A percentile compares a stretch with the other conserved stretches of the same genome.
Conservation (phyloP, 2,329 filamentous ascomycete species). For the Pseudogymnoascus sp. region DNA sequence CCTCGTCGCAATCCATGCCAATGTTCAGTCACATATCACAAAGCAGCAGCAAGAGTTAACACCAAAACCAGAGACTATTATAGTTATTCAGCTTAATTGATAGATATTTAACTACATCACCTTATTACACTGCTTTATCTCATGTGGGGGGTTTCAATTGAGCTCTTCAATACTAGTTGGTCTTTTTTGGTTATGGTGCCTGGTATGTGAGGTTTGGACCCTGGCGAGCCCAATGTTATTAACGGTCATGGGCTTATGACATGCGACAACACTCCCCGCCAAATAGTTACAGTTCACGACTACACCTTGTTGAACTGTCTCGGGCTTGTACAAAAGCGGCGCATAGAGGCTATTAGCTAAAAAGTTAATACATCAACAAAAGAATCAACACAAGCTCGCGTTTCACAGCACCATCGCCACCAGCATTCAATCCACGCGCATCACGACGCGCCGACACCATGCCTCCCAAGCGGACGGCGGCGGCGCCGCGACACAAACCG, state of each 20-base stretch:
- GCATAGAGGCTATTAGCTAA: not conserved
- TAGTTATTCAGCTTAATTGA: not conserved
- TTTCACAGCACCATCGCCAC: not conserved
- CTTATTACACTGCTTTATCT: not conserved
- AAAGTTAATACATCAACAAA: not conserved
- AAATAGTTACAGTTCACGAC: not conserved
- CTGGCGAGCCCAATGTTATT: not conserved
- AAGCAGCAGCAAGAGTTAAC: not conserved
- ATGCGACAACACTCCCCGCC: conserved; percentile 7
- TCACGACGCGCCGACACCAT: not conserved
- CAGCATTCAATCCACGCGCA: not conserved
- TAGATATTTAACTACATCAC: not conserved
- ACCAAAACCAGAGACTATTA: not conserved
- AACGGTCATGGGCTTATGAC: not conserved
- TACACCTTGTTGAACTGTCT: not conserved
- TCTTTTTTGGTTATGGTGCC: not conserved
- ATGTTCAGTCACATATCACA: not conserved
- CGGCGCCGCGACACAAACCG: conserved; percentile 21
- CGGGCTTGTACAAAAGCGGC: not conserved
- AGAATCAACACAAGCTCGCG: not conserved
- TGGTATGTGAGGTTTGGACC: not conserved
- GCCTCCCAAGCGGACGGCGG: conserved; percentile 10
- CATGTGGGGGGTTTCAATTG: not conserved
- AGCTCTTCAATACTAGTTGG: not conserved
- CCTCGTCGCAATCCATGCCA: not conserved